These are phyloP conservation scores for Tricholoma saponaceum DNA, from an alignment of 768 basidiomycete species.

Conservation along the genomic window DNA sequence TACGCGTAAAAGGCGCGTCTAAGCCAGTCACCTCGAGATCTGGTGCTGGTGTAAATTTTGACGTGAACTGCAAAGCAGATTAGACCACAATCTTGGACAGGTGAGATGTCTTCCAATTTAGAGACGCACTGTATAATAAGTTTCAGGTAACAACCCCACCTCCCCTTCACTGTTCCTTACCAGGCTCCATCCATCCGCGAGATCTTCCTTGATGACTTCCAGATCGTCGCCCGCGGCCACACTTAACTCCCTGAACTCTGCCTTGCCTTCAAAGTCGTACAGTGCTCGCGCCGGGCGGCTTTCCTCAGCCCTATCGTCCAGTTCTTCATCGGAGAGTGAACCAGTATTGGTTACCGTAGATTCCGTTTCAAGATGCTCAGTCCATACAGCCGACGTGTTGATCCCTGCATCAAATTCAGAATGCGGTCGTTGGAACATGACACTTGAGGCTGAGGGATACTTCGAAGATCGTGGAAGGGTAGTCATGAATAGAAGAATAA, in stretches of 20 bases:
- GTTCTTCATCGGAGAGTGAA: constrained; percentile 55
- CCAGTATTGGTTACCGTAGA: constrained; percentile 24
- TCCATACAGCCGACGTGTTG: constrained; percentile 77
- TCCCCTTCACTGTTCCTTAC: constrained; percentile 54
- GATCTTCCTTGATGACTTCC: constrained; percentile 65
- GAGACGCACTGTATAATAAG: constrained; percentile 66
- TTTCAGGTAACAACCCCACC: constrained; percentile 63
- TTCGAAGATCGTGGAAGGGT: constrained; percentile 16
- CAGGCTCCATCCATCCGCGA: constrained; percentile 80
- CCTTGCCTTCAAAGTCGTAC: constrained; percentile 72
- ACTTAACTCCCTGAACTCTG: constrained; percentile 67
- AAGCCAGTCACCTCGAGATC: constrained; percentile 31
- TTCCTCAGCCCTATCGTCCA: constrained; percentile 29
- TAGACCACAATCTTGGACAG: not conserved
- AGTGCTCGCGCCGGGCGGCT: constrained; percentile 59
- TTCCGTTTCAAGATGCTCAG: constrained; percentile 48
- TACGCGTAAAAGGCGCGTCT: constrained; percentile 11
- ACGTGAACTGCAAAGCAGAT: constrained; percentile 48
- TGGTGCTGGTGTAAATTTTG: constrained; percentile 54
- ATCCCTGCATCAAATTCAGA: constrained; percentile 73
- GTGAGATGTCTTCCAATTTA: not conserved
- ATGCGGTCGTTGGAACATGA: constrained; percentile 22
- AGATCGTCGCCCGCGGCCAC: constrained; percentile 69
- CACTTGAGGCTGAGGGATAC: constrained; percentile 7
- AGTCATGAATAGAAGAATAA: constrained; percentile 9